phyloP scores from a whole-genome alignment of 129 eudicot genomes.

The Rutidosis leptorrhynchoides region DNA sequence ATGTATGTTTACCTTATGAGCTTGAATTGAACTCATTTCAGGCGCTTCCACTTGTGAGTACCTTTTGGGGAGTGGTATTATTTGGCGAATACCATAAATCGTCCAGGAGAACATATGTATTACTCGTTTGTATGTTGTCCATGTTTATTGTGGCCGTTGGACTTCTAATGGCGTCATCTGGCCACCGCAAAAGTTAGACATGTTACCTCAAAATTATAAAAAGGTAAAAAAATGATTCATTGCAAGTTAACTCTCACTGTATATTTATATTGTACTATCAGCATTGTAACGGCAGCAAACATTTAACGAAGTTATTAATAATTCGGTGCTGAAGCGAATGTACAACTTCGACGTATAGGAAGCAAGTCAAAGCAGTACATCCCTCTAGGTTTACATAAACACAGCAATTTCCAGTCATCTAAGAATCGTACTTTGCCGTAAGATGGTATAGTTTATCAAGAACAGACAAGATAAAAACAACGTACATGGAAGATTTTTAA shows the following conservation, averaged over 20 bases:
- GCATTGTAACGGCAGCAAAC: not conserved
- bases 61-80: conserved; percentile 83
- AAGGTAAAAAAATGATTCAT: not conserved
- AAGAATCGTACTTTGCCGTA: not conserved
- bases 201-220: not conserved
- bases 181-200: conserved; percentile 45
- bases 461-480: not conserved
- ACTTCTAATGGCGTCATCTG: conserved; percentile 84
- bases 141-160: conserved; percentile 87
- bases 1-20: conserved; percentile 12
- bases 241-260: conserved; percentile 4
- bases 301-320: not conserved
- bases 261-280: conserved; percentile 16
- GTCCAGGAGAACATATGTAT: conserved; percentile 63
- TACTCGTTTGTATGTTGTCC: conserved; percentile 61
- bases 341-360: not conserved
- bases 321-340: not conserved
- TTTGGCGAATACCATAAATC: conserved; percentile 86
- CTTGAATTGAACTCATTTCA: conserved; percentile 30
- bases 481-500: not conserved
- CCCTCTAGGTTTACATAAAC: not conserved
- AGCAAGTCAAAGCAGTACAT: not conserved
- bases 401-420: conserved; percentile 1
- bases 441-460: not conserved
- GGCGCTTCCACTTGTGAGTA: conserved; percentile 93